A percentile compares a stretch with the other conserved stretches of the same genome.
Conservation (phyloP, 1,284 basidiomycete species). For the Pterulicium gracile region DNA sequence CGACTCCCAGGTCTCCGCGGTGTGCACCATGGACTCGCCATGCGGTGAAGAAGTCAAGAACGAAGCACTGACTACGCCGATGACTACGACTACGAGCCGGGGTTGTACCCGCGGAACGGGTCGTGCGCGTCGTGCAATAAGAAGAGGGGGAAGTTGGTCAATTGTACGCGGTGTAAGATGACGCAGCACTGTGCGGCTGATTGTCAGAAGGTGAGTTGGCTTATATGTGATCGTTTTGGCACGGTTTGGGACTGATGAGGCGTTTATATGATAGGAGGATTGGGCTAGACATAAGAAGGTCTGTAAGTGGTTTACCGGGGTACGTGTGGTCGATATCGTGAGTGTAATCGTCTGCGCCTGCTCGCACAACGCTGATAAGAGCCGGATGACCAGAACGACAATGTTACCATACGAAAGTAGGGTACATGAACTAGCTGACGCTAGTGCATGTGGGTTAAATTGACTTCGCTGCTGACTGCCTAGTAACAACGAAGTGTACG, state of each 20-base stretch:
- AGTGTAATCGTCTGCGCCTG: too few species aligned
- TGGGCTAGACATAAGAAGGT: background rate
- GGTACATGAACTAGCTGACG: too few species aligned
- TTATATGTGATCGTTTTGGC: background rate
- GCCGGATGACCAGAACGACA: too few species aligned
- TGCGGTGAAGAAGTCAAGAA: background rate
- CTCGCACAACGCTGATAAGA: too few species aligned
- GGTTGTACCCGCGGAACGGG: background rate
- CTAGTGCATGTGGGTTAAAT: too few species aligned
- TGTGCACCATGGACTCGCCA: too few species aligned
- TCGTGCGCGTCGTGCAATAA: background rate
- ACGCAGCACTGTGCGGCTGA: background rate
- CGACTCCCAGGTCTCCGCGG: too few species aligned
- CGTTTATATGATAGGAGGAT: background rate
- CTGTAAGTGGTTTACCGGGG: background rate
- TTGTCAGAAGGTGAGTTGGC: background rate
- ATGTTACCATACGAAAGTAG: too few species aligned
- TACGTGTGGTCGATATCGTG: too few species aligned
- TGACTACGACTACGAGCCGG: background rate
- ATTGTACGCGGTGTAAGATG: background rate
- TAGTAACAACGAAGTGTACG: too few species aligned
- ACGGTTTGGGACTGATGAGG: too few species aligned
- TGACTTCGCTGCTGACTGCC: too few species aligned
- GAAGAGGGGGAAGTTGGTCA: background rate
- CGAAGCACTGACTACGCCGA: background rate